Evolutionary conservation across 192 early-diverging fungal genomes (phyloP).

Genomic region (Geosiphon pyriformis): DNA sequence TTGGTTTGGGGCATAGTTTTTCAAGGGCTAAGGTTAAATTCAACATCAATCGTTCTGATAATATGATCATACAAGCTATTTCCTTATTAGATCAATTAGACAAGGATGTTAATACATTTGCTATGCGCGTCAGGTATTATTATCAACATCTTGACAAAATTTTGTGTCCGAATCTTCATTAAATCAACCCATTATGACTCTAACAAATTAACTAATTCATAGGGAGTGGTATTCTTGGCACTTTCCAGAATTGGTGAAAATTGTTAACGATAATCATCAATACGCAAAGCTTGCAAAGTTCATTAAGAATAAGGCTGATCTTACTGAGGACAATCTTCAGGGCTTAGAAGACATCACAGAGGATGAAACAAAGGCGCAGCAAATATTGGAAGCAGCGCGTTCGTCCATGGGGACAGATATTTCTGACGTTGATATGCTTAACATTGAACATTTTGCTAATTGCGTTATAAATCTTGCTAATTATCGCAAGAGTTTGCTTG

Average conservation of each 20-base stretch:
- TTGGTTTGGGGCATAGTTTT: slow-evolving; percentile 97
- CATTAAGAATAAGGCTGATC: slow-evolving; percentile 86
- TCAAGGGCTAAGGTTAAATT: slow-evolving; percentile 99
- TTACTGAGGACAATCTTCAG: slow-evolving; percentile 71
- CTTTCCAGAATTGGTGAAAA: slow-evolving; percentile 97
- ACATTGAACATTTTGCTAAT: slow-evolving; percentile 90
- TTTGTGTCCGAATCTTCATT: neutral
- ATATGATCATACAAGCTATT: slow-evolving; percentile 86
- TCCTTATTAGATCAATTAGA: slow-evolving; percentile 94
- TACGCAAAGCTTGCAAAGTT: slow-evolving; percentile 87
- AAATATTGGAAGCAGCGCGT: slow-evolving; percentile 89
- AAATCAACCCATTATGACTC: neutral
- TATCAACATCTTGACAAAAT: neutral
- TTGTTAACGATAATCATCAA: slow-evolving; percentile 87
- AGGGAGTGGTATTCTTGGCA: slow-evolving; percentile 99
- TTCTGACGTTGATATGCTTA: slow-evolving; percentile 90
- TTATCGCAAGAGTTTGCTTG: slow-evolving; percentile 89
- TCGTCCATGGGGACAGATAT: slow-evolving; percentile 99
- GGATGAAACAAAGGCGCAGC: slow-evolving; percentile 77
- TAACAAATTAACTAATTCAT: slow-evolving; percentile 7
- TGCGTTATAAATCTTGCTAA: slow-evolving; percentile 87
- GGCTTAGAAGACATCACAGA: slow-evolving; percentile 75
- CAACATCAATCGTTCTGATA: slow-evolving; percentile 97
- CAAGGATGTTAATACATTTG: slow-evolving; percentile 97
- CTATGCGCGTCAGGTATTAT: slow-evolving; percentile 80